Evolutionary conservation across 257 asterid genomes (phyloP).

Genomic region (Ilex aquifolium): DNA sequence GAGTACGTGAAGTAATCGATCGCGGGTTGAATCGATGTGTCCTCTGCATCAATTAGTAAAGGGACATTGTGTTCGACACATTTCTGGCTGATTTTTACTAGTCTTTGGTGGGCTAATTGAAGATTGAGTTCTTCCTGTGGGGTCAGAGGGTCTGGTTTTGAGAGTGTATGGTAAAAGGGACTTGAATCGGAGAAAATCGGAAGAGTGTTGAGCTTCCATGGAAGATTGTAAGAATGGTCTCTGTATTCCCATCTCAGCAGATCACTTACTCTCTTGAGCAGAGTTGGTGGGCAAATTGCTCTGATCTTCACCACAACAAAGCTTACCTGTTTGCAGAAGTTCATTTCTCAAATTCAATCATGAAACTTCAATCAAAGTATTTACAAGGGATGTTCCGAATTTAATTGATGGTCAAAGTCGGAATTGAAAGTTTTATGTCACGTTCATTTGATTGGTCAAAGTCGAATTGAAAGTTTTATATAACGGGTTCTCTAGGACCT

Average conservation of each 20-base stretch:
- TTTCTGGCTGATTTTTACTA: conserved; percentile 34
- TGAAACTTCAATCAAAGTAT: no score
- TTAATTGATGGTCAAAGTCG: no score
- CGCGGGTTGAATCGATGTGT: conserved; percentile 63
- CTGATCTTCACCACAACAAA: conserved; percentile 78
- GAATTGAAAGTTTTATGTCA: no score
- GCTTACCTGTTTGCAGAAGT: conserved; percentile 48
- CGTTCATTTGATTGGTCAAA: no score
- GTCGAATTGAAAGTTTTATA: background rate
- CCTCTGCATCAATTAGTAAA: conserved; percentile 81
- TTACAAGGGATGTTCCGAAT: no score
- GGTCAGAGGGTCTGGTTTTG: conserved; percentile 42
- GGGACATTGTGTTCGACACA: conserved; percentile 42
- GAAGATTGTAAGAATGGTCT: conserved; percentile 47
- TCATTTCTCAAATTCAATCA: no score
- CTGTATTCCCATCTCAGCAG: conserved; percentile 62
- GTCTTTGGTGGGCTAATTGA: conserved; percentile 34
- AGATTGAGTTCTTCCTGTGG: conserved; percentile 57
- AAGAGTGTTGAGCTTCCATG: conserved; percentile 62
- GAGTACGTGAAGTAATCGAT: conserved; percentile 74
- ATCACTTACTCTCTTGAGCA: conserved; percentile 77
- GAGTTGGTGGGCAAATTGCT: conserved; percentile 52
- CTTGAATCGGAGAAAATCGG: conserved; percentile 60
- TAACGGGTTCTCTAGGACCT: background rate
- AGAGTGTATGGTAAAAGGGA: conserved; percentile 66